Evolutionary conservation across 768 basidiomycete species (phyloP), one percentile per base, ranked within the genome.

Genomic region (Panaeolus cyanescens): DNA sequence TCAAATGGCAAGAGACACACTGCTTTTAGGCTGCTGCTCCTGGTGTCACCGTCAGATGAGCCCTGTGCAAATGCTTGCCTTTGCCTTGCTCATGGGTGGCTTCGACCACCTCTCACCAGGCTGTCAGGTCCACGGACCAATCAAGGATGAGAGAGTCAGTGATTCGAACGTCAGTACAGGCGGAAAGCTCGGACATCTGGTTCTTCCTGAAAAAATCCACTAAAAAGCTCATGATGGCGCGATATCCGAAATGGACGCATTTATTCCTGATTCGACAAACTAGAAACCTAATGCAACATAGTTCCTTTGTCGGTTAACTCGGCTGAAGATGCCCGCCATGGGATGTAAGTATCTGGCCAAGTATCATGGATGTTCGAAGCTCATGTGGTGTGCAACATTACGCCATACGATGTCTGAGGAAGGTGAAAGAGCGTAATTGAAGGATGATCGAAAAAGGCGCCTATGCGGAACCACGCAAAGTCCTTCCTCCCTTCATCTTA

Each of bases 341-440:
- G 13, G 40, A 10, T 42, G 30, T 28, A 17, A 50, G n/a, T 28
- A 13, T 15, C 45, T 13, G 30, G 45, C 12, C 4, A 28, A 20
- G 13, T 1, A 13, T 37, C 12, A 28, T 9, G 30, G 12, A 50
- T 25, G 13, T 15, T 50, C 45, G 45, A 50, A 50, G 45, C 45
- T 28, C 30, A 13, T 50, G 45, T 50, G 30, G 25, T 15, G 45
- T 28, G 45, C 25, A 28, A 50, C 42, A 50, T 50, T 50, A 50
- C 45, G 45, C 45, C 22, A 50, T 28, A 50, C 25, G 25, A 50
- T 50, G 45, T n/a, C 25, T 50, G 25, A 50, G 25, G 25, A 50
- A 50, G 45, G 45, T 50, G 45, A 28, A 50, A 13, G 45, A 50
- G 45, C 25, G 45, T 50, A 50, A 50, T 50, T 50, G 45, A 50